Evolutionary conservation across 1,284 basidiomycete species (phyloP).

Genomic region (Ceratobasidium sp.): DNA sequence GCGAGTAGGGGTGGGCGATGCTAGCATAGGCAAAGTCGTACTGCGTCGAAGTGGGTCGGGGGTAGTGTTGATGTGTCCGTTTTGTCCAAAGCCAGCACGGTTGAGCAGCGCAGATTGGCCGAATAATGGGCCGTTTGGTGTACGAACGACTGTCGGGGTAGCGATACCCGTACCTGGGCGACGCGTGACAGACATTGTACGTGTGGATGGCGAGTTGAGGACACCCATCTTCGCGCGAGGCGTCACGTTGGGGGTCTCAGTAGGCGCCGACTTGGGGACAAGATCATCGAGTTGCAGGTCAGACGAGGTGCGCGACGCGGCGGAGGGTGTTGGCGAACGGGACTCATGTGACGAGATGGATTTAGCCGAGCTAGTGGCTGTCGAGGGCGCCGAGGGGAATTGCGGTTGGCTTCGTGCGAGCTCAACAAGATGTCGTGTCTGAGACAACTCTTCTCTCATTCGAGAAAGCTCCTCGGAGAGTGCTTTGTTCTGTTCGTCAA

Average conservation of each 20-base stretch:
- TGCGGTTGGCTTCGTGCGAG: constrained; percentile 12
- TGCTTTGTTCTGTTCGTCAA: constrained; percentile 39
- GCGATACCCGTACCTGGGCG: constrained; percentile 27
- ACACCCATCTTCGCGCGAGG: constrained; percentile 29
- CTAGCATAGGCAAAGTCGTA: constrained; percentile 1
- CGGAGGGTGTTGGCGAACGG: constrained; percentile 30
- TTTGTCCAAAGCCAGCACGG: constrained; percentile 62
- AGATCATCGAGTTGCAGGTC: constrained; percentile 33
- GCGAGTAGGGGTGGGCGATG: constrained; percentile 55
- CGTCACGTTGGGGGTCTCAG: constrained; percentile 16
- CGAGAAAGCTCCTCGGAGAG: constrained; percentile 26
- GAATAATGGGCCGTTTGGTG: constrained; percentile 57
- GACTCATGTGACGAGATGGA: constrained; percentile 28
- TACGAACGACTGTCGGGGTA: constrained; percentile 46
- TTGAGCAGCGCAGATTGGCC: constrained; percentile 63
- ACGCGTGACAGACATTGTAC: constrained; percentile 34
- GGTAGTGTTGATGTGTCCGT: constrained; percentile 54
- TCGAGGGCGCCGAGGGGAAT: constrained; percentile 33
- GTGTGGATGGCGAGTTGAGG: constrained; percentile 3
- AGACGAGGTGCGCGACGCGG: constrained; percentile 16
- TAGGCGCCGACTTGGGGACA: not conserved
- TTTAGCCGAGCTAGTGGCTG: constrained; percentile 27
- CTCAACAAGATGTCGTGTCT: constrained; percentile 25
- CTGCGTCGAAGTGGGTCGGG: constrained; percentile 29
- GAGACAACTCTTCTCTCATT: constrained; percentile 19